Evolutionary conservation across 108 stramenopile genomes (phyloP).

Genomic region (Phaeodactylum tricornutum): DNA sequence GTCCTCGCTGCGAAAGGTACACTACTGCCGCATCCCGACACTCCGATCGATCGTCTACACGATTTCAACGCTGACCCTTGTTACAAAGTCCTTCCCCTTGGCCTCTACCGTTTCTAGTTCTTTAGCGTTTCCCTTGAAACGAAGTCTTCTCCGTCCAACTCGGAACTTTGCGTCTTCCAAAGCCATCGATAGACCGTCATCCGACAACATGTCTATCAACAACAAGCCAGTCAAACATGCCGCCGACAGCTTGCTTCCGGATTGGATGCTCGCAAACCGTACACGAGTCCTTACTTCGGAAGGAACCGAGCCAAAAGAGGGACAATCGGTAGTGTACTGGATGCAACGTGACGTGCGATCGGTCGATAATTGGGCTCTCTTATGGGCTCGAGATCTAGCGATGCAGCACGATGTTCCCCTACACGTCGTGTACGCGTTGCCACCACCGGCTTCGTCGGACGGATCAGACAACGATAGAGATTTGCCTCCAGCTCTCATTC

Average conservation of each 20-base stretch:
- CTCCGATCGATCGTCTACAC: too few species aligned
- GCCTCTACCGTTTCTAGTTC: too few species aligned
- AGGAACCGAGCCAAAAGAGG: slow-evolving; percentile 1
- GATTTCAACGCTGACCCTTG: too few species aligned
- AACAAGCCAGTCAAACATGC: background rate
- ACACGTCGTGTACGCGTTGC: slow-evolving; percentile 63
- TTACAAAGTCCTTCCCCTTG: too few species aligned
- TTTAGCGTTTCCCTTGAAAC: too few species aligned
- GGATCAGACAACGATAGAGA: slow-evolving; percentile 18
- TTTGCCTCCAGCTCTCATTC: slow-evolving; percentile 18
- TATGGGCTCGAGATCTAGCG: slow-evolving; percentile 70
- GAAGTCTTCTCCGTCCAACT: too few species aligned
- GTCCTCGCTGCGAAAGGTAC: too few species aligned
- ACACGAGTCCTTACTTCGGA: slow-evolving; percentile 18
- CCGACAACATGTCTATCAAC: background rate
- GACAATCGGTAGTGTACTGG: slow-evolving; percentile 81
- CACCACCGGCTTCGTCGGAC: slow-evolving; percentile 31
- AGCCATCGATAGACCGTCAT: too few species aligned
- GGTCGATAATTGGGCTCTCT: slow-evolving; percentile 93
- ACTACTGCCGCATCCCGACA: too few species aligned
- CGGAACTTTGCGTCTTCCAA: too few species aligned
- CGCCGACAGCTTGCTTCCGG: background rate
- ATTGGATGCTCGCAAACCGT: slow-evolving; percentile 28
- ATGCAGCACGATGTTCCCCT: slow-evolving; percentile 38
- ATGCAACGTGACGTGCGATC: slow-evolving; percentile 94